These are phyloP conservation scores for Pestalotiopsis fici DNA, from an alignment of 2,329 filamentous ascomycete genomes.

Conservation along the genomic window DNA sequence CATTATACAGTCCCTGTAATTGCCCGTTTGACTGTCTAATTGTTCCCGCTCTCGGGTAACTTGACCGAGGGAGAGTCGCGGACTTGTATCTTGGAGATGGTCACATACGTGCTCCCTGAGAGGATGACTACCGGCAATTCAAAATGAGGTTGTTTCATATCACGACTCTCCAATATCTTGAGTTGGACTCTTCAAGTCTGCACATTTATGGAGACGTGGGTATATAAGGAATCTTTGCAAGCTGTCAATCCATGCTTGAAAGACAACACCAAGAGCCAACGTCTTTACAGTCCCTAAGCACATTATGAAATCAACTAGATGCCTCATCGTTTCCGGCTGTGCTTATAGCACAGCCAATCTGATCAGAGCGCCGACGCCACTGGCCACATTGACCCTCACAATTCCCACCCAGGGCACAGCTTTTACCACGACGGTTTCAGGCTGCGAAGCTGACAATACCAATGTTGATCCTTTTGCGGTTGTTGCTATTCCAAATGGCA, in stretches of 20 bases:
- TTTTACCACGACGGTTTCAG: conserved; percentile 11
- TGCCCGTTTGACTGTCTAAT: neutral
- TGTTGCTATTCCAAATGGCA: conserved; percentile 12
- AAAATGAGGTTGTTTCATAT: neutral
- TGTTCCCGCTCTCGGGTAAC: neutral
- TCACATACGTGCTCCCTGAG: neutral
- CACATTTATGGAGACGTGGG: no score
- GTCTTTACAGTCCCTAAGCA: neutral
- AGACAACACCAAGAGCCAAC: no score
- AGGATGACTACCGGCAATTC: neutral
- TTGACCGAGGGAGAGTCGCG: neutral
- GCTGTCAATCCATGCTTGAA: no score
- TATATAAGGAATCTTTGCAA: no score
- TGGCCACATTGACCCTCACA: conserved; percentile 9
- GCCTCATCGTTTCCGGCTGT: no score
- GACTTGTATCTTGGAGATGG: neutral
- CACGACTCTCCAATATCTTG: no score
- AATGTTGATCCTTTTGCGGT: conserved; percentile 11
- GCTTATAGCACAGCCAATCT: neutral
- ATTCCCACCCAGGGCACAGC: conserved; percentile 8
- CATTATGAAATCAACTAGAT: neutral
- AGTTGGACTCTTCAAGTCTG: no score
- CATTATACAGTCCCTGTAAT: neutral
- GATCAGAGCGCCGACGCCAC: neutral
- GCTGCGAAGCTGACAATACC: conserved; percentile 9